These are phyloP conservation scores for Cladorrhinum sp. DNA, from an alignment of 2,329 filamentous ascomycete species.

Conservation along the genomic window DNA sequence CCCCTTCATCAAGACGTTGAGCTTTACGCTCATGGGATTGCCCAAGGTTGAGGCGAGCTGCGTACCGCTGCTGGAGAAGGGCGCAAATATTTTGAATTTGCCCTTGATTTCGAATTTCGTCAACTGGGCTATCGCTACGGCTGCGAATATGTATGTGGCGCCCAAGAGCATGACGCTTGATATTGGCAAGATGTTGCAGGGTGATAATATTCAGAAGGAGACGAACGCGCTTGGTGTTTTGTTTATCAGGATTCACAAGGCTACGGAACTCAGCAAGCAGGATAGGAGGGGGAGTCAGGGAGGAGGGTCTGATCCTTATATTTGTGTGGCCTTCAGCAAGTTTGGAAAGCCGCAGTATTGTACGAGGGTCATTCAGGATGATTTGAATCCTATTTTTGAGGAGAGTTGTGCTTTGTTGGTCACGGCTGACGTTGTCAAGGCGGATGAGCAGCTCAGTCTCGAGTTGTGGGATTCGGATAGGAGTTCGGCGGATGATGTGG, in stretches of 20 bases:
- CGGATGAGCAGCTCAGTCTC: slow-evolving; percentile 86
- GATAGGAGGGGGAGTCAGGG: slow-evolving; percentile 77
- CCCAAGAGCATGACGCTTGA: slow-evolving; percentile 94
- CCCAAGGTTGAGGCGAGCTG: slow-evolving; percentile 88
- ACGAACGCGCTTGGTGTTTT: slow-evolving; percentile 83
- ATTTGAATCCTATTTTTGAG: slow-evolving; percentile 89
- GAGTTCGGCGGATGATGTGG: slow-evolving; percentile 87
- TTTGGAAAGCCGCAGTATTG: slow-evolving; percentile 98
- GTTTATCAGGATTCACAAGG: slow-evolving; percentile 88
- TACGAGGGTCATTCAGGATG: slow-evolving; percentile 91
- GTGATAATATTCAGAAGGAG: slow-evolving; percentile 89
- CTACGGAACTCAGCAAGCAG: slow-evolving; percentile 84
- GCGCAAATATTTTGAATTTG: slow-evolving; percentile 86
- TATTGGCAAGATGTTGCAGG: slow-evolving; percentile 83
- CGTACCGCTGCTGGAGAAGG: slow-evolving; percentile 86
- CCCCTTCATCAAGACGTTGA: slow-evolving; percentile 87
- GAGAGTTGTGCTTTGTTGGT: slow-evolving; percentile 84
- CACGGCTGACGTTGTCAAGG: slow-evolving; percentile 85
- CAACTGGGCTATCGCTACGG: slow-evolving; percentile 87
- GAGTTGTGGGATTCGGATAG: slow-evolving; percentile 97
- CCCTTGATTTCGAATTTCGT: slow-evolving; percentile 95
- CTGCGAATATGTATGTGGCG: slow-evolving; percentile 86
- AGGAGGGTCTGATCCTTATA: slow-evolving; percentile 91
- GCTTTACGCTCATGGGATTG: slow-evolving; percentile 90
- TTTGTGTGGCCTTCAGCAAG: slow-evolving; percentile 91